Evolutionary conservation across 2,329 filamentous ascomycete species (phyloP).

Genomic region (Nemania serpens): DNA sequence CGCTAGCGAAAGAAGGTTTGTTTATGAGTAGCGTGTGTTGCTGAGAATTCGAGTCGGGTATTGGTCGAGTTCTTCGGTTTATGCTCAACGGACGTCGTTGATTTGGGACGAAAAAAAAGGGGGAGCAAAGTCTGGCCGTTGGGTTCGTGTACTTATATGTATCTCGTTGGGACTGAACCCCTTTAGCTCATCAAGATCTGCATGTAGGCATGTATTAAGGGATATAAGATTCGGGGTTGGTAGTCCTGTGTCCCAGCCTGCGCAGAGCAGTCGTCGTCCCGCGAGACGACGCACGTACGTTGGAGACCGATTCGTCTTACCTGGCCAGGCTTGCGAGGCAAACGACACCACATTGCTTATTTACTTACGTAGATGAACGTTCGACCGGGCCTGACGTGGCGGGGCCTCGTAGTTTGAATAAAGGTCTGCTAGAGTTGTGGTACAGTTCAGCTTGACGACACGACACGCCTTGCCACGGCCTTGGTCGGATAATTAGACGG

Average conservation of each 20-base stretch:
- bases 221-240: conserved; percentile 1
- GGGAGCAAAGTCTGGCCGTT: neutral
- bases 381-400: neutral
- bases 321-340: conserved; percentile 1
- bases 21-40: too few relatives aligned
- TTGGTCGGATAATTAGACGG: conserved; percentile 3
- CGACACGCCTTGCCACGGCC: neutral
- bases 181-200: too few relatives aligned
- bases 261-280: conserved; percentile 29
- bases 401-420: too few relatives aligned
- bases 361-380: conserved; percentile 6
- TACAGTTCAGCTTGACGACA: conserved; percentile 4
- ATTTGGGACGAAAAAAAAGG: neutral
- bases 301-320: conserved; percentile 1
- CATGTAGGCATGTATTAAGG: neutral
- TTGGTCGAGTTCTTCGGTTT: neutral
- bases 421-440: conserved; percentile 5
- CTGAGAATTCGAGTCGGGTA: neutral
- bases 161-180: too few relatives aligned
- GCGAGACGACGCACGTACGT: neutral
- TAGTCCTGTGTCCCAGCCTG: conserved; percentile 4
- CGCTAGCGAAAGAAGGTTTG: too few relatives aligned
- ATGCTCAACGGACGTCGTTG: neutral
- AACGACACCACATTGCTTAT: neutral
- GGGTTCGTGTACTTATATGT: conserved; percentile 33